phyloP scores from a whole-genome alignment of 1,284 basidiomycete species.

The Ustilago xerochloae region DNA sequence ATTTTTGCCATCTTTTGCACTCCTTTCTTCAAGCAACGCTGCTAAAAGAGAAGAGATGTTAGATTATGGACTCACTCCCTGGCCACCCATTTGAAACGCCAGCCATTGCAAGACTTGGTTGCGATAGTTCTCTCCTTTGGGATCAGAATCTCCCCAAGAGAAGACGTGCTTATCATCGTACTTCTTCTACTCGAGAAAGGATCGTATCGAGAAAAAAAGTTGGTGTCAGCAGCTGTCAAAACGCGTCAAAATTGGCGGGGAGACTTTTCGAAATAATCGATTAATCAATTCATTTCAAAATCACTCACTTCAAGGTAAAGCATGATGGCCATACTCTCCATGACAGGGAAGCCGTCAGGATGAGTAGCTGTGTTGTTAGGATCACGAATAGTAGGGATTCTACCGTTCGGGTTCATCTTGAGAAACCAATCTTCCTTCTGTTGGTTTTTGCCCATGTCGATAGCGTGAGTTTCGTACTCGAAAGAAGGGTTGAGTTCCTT shows the following conservation, averaged over 20 bases:
- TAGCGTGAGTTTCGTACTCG: conserved; percentile 72
- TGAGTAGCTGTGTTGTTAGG: conserved; percentile 44
- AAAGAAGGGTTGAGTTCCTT: conserved; percentile 54
- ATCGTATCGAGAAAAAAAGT: background rate
- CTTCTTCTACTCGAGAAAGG: conserved; percentile 22
- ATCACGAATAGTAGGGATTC: conserved; percentile 58
- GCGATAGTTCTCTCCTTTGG: conserved; percentile 47
- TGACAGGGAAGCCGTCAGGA: conserved; percentile 41
- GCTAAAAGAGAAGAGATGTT: background rate
- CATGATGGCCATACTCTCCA: conserved; percentile 53
- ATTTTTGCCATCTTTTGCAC: no score
- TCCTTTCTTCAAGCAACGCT: no score
- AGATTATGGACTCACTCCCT: conserved; percentile 7
- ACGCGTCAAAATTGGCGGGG: background rate
- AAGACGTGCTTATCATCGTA: conserved; percentile 56
- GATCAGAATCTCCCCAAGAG: conserved; percentile 44
- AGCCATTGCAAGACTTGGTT: conserved; percentile 53
- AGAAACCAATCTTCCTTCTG: conserved; percentile 59
- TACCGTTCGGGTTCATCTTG: conserved; percentile 64
- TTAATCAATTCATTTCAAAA: no score
- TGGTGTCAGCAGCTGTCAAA: background rate
- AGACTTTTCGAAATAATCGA: no score
- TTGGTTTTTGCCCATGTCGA: conserved; percentile 82
- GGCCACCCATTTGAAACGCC: conserved; percentile 23
- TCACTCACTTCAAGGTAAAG: conserved; percentile 49